Evolutionary conservation across 2,329 filamentous ascomycete genomes (phyloP), one percentile per base, ranked within the genome.

Genomic region (Xylariales sp.): DNA sequence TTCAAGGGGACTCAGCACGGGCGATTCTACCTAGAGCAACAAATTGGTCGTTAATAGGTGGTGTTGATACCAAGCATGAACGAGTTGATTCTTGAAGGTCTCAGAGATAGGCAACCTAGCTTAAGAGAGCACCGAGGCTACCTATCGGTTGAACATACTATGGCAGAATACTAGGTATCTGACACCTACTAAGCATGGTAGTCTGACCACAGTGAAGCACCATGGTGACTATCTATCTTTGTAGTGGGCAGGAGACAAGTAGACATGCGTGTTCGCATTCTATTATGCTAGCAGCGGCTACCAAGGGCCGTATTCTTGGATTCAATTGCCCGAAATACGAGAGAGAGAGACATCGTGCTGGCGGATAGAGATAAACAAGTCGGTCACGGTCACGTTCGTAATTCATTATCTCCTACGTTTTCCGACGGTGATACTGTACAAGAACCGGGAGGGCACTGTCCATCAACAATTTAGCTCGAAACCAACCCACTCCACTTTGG

Each of bases 381-480:
- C 32, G n/a, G 18, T 32, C 23, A 28, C 5, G 28, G 23, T 23
- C 23, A 23, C 23, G 23, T 23, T 23, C 23, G 23, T 23, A 23
- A 23, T 23, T 30, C 30, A 16, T 10, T 16, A 69, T 58, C 23
- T 68, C 73, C 71, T 72, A 32, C 71, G 73, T 69, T 72, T 59
- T 73, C 71, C 71, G 73, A 53, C 72, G 72, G 72, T 23, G 28
- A 58, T 62, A 65, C 49, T 4, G 64, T 68, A 56, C 32, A 36
- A 46, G 8, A 45, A 6, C 5, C n/a, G 3, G 52, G 9, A 41
- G 18, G 9, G 49, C 30, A 74, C 67, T 68, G 68, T 71, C 56
- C 28, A 7, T 34, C 30, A 56, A 23, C 28, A 18, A 23, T 63
- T 67, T 60, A 53, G 67, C 18, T 48, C 43, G 43, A 48, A 61